phyloP scores from a whole-genome alignment of 176 grass and related monocot genomes.

The Ensete ventricosum region DNA sequence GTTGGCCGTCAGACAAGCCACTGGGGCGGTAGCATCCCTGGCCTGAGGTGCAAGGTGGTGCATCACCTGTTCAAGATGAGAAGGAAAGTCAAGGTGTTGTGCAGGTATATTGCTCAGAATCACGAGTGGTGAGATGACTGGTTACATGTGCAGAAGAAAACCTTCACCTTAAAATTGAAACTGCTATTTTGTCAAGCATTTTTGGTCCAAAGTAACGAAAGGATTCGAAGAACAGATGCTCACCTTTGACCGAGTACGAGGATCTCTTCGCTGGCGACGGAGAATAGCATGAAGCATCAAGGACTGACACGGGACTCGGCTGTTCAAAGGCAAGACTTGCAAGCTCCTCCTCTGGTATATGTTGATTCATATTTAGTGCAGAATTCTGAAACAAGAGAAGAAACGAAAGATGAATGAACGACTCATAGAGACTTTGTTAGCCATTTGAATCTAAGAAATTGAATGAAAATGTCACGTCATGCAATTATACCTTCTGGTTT shows the following conservation, averaged over 20 bases:
- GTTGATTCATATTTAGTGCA: slow-evolving; percentile 15
- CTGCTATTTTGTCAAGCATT: slow-evolving; percentile 22
- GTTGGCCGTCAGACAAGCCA: slow-evolving; percentile 38
- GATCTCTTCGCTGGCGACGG: slow-evolving; percentile 35
- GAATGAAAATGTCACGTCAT: too few relatives aligned
- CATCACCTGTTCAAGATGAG: not conserved
- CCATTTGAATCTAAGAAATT: too few relatives aligned
- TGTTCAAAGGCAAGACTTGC: slow-evolving; percentile 4
- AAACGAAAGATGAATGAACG: not conserved
- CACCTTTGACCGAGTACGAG: slow-evolving; percentile 66
- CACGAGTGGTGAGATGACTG: slow-evolving; percentile 9
- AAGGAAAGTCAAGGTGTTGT: too few relatives aligned
- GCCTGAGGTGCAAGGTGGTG: not conserved
- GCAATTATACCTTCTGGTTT: slow-evolving; percentile 44
- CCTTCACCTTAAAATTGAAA: not conserved
- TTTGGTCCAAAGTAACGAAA: slow-evolving; percentile 9
- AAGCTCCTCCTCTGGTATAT: slow-evolving; percentile 27
- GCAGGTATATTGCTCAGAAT: too few relatives aligned
- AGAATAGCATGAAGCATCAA: slow-evolving; percentile 58
- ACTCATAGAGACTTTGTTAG: not conserved
- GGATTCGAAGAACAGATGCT: slow-evolving; percentile 26
- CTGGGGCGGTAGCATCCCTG: not conserved
- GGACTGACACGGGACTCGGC: slow-evolving; percentile 70
- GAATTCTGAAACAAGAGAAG: slow-evolving; percentile 28
- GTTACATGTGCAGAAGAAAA: not conserved